Evolutionary conservation across 371 early-diverging fungal species (phyloP).

Genomic region (Mortierella sp.): DNA sequence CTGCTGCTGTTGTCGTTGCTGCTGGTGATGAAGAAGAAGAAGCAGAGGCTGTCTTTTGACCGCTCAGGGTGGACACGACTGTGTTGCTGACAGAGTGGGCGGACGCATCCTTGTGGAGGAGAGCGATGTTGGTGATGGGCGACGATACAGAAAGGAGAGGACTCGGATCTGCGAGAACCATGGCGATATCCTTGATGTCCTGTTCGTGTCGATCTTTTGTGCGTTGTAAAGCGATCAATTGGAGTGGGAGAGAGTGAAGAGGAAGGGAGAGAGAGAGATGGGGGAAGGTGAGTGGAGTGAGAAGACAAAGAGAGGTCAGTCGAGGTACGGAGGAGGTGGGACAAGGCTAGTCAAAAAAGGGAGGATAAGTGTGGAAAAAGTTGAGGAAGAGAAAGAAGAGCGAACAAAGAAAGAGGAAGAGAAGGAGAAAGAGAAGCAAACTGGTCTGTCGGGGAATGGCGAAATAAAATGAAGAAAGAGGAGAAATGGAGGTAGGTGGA

Average conservation of each 20-base stretch:
- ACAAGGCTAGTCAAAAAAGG: not conserved
- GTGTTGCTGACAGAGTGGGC: not conserved
- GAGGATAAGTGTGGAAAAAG: no score
- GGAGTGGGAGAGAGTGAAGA: not conserved
- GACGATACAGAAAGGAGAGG: slow-evolving; percentile 36
- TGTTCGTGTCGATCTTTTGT: no score
- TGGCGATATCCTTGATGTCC: not conserved
- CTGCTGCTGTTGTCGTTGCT: not conserved
- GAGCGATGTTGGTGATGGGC: slow-evolving; percentile 27
- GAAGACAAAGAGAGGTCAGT: not conserved
- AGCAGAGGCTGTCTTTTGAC: not conserved
- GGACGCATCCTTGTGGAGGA: slow-evolving; percentile 28
- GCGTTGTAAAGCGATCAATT: not conserved
- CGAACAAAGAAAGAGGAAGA: not conserved
- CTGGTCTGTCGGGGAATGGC: not conserved
- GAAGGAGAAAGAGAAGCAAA: not conserved
- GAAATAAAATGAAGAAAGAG: not conserved
- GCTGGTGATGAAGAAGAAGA: not conserved
- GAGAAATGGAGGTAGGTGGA: not conserved
- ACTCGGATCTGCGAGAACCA: slow-evolving; percentile 44
- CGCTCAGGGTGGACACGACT: not conserved
- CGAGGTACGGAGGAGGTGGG: not conserved
- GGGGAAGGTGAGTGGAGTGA: not conserved
- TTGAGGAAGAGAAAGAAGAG: not conserved
- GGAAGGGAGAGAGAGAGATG: not conserved